Base-by-base conservation (phyloP, 2,329 filamentous ascomycete species). In the Paraphaeosphaeria sporulosa region DNA sequence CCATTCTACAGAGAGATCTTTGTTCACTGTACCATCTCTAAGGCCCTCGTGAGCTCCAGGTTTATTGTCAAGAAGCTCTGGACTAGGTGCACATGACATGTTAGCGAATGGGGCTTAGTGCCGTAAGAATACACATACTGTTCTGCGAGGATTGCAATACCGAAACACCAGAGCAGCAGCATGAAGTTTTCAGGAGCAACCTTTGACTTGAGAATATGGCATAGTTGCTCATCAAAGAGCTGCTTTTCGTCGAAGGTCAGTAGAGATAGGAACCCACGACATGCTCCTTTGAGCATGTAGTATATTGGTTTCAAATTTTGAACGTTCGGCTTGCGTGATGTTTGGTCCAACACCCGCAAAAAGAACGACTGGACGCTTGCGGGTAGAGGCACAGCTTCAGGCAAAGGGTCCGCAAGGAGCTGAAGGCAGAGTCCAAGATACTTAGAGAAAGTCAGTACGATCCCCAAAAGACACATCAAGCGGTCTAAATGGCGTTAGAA, bases 271-370 rank as follows among this genome's bases (percentile, higher is more conserved):
- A 79, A 68, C 3, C 68, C 67, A 23, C 64, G 59, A 58, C 76
- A 78, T n/a, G 76, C 75, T 48, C 76, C 76, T 58, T 74, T 72
- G 25, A 78, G 67, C 67, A 77, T 73, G 19, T 54, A 63, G 32
- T 77, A 74, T 3, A 78, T 64, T 4, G 70, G 63, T 42, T 66
- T 65, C 4, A 79, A 63, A 1, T 68, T 71, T 8, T 59, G 57
- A 8, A 69, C 65, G 55, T 64, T 62, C 25, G 71, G 74, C 25
- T 55, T 63, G 12, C 69, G 60, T 2, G 55, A 65, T 32, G 74
- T 71, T 17, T 62, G 64, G 52, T 76, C 69, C 42, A 77, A 78
- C 2, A 71, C 58, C 25, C 64, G 66, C 8, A 77, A 62, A 49
- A 79, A 75, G 59, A 79, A 78, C 2, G 62, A 50, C 25, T 77